A percentile compares a stretch with the other conserved stretches of the same genome.
phyloP scores from a whole-genome alignment of 176 grass and related monocot species.

The Cenchrus americanus region DNA sequence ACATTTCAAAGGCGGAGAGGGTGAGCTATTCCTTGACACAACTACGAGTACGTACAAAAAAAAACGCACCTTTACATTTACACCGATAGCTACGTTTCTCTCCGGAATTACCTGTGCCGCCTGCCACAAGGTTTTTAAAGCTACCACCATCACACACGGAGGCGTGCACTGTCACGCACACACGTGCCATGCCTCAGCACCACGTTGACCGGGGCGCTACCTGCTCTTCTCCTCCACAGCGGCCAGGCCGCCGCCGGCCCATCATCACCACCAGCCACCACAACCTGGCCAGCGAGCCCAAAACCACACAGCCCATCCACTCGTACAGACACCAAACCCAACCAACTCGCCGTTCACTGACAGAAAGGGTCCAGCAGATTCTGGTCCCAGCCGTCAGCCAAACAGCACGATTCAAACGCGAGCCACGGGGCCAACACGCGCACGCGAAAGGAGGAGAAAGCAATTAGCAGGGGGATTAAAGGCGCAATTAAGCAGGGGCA shows the following conservation, averaged over 20 bases:
- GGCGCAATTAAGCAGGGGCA: not conserved
- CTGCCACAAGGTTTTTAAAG: not conserved
- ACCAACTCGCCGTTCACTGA: not conserved
- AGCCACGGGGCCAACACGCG: not conserved
- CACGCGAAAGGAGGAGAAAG: not conserved
- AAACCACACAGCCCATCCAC: conserved; percentile 1
- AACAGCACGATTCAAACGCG: not conserved
- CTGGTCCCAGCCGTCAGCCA: not conserved
- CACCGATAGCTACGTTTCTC: not conserved
- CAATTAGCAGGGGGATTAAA: conserved; percentile 31
- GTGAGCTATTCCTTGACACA: not conserved
- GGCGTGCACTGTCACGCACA: not conserved
- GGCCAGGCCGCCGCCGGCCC: conserved; percentile 2
- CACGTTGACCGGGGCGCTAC: not conserved
- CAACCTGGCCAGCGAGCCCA: not conserved
- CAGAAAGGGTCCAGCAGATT: not conserved
- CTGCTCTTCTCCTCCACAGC: not conserved
- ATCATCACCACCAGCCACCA: not conserved
- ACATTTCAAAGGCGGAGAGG: too few relatives aligned
- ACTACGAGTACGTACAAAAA: not conserved
- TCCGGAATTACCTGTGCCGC: not conserved
- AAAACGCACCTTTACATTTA: not conserved
- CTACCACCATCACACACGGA: not conserved
- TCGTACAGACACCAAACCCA: not conserved
- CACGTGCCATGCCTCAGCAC: conserved; percentile 4